phyloP scores from a whole-genome alignment of 192 early-diverging fungal species.

The Backusella circina region DNA sequence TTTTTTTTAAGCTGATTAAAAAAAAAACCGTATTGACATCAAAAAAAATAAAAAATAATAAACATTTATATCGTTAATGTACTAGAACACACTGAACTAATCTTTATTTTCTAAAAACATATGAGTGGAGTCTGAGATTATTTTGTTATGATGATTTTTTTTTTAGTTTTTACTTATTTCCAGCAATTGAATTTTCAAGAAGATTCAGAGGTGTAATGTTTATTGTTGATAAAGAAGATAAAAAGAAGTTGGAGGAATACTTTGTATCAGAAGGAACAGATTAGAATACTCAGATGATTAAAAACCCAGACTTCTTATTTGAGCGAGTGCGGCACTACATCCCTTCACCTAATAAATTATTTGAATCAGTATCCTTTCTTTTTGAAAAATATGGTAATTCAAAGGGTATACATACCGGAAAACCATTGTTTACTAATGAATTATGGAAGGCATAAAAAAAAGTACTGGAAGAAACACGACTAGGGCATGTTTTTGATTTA shows the following conservation, averaged over 20 bases:
- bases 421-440: background rate
- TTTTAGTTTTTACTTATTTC: too few species aligned
- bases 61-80: too few species aligned
- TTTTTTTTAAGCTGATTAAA: too few species aligned
- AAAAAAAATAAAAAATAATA: too few species aligned
- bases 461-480: too few species aligned
- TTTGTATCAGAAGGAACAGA: background rate
- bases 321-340: background rate
- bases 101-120: too few species aligned
- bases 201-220: background rate
- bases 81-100: too few species aligned
- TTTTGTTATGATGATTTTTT: too few species aligned
- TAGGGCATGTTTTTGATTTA: background rate
- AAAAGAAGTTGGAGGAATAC: background rate
- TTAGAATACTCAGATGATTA: background rate
- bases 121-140: too few species aligned
- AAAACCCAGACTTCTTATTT: background rate
- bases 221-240: background rate
- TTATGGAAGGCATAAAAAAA: background rate
- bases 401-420: background rate
- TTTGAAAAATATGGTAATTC: background rate
- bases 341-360: background rate
- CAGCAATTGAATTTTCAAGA: background rate
- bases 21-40: too few species aligned
- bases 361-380: background rate